Evolutionary conservation across 108 stramenopile species (phyloP).

Genomic region (Conticribra guillardii): DNA sequence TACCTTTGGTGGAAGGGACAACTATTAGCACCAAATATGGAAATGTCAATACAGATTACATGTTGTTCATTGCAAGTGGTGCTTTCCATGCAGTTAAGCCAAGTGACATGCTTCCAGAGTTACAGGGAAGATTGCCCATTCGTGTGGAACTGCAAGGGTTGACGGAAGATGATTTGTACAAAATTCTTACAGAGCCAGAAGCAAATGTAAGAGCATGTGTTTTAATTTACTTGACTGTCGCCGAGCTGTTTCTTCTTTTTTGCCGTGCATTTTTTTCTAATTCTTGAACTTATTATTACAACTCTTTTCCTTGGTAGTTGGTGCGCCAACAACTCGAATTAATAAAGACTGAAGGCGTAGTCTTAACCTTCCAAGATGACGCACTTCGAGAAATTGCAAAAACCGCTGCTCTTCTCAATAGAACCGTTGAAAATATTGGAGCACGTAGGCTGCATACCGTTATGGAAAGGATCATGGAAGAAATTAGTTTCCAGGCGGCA

Average conservation of each 20-base stretch:
- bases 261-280: background rate
- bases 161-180: slow-evolving; percentile 98
- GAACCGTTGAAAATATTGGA: slow-evolving; percentile 99
- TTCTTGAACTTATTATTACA: background rate
- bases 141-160: slow-evolving; percentile 97
- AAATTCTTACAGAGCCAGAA: slow-evolving; percentile 97
- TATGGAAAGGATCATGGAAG: slow-evolving; percentile 97
- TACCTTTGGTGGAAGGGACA: slow-evolving; percentile 98
- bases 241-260: no score
- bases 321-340: slow-evolving; percentile 94
- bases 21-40: slow-evolving; percentile 97
- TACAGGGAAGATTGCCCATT: slow-evolving; percentile 98
- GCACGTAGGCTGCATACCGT: slow-evolving; percentile 97
- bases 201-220: slow-evolving; percentile 96
- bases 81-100: slow-evolving; percentile 96
- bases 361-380: slow-evolving; percentile 92
- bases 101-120: slow-evolving; percentile 96
- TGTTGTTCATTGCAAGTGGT: slow-evolving; percentile 95
- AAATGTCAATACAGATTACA: slow-evolving; percentile 98
- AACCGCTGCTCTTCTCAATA: slow-evolving; percentile 92
- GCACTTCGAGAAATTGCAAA: slow-evolving; percentile 97
- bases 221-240: slow-evolving; percentile 13
- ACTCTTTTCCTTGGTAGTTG: slow-evolving; percentile 34
- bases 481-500: slow-evolving; percentile 94
- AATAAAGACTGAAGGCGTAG: slow-evolving; percentile 92